phyloP scores from a whole-genome alignment of 2,329 filamentous ascomycete genomes.

The Sporothrix inflata region DNA sequence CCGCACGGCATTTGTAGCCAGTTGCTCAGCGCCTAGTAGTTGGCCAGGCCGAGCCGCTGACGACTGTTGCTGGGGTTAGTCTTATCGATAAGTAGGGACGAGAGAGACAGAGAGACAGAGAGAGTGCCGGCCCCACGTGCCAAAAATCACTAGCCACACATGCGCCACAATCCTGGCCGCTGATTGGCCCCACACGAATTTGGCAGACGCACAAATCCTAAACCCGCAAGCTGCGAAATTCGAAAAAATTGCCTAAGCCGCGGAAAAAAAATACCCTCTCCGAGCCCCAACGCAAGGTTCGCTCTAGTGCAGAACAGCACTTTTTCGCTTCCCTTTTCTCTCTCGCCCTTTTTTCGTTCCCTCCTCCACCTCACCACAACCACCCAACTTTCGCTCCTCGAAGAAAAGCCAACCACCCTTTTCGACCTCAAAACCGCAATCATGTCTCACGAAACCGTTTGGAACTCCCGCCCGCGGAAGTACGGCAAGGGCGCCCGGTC shows the following conservation, averaged over 20 bases:
- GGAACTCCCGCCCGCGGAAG: constrained; percentile 96
- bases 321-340: constrained; percentile 18
- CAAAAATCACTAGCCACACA: background rate
- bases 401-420: constrained; percentile 10
- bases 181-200: constrained; percentile 12
- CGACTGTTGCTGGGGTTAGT: background rate
- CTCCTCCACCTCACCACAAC: constrained; percentile 17
- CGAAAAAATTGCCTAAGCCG: constrained; percentile 25
- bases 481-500: constrained; percentile 95
- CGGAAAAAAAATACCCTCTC: constrained; percentile 26
- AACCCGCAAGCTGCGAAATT: constrained; percentile 26
- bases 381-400: background rate
- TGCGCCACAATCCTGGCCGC: constrained; percentile 14
- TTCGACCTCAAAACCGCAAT: constrained; percentile 38
- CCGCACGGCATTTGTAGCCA: constrained; percentile 15
- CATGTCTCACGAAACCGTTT: constrained; percentile 88
- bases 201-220: constrained; percentile 32
- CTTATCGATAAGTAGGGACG: constrained; percentile 29
- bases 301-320: background rate
- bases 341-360: background rate
- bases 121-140: background rate
- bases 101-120: too few species aligned
- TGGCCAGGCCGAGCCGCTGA: background rate
- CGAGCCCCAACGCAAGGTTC: background rate
- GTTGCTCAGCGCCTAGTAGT: background rate